Base-by-base conservation (phyloP, 768 basidiomycete species). In the Dioszegia aurantiaca region DNA sequence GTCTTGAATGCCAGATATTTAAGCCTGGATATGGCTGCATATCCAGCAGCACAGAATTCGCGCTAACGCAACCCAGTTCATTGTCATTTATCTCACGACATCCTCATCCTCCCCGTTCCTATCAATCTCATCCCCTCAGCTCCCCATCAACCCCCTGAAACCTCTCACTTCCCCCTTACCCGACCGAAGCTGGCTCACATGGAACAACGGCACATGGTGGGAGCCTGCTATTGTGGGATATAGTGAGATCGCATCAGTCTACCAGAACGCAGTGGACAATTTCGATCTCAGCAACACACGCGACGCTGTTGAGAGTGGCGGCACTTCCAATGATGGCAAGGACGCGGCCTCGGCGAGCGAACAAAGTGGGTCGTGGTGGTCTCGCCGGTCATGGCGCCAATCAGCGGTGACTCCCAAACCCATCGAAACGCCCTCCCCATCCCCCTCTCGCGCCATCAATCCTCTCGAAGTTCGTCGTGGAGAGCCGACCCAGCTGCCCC, bases 221-320 rank as follows among this genome's bases (percentile, higher is more conserved):
- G 63, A 66, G 37, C 68, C 68, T 2, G 48, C 48, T 14, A 31
- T 67, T 31, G 43, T 60, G 23, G 65, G 62, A 2, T 67, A 67
- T 31, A n/a, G 44, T 24, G 54, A 61, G 23, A 58, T 65, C 48
- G 30, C 55, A 46, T 2, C 26, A n/a, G 53, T 37, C 37, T 45
- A 23, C 28, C 16, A 28, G 8, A 42, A 16, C 9, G 21, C 40
- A n/a, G 19, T 10, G 5, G 40, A 42, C 19, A n/a, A 33, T 37
- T 37, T 37, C 17, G 36, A 37, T 37, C 17, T 17, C 17, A 37
- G 9, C 36, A 17, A 9, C 36, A 37, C 9, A 37, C 10, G 17
- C 36, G 17, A 9, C 36, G 36, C 17, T 37, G 36, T 37, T 37
- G 10, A 37, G 36, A n/a, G n/a, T n/a, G n/a, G n/a, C n/a, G n/a